Conservation (phyloP, 163 green algal genomes). For the Scenedesmus sp. region DNA sequence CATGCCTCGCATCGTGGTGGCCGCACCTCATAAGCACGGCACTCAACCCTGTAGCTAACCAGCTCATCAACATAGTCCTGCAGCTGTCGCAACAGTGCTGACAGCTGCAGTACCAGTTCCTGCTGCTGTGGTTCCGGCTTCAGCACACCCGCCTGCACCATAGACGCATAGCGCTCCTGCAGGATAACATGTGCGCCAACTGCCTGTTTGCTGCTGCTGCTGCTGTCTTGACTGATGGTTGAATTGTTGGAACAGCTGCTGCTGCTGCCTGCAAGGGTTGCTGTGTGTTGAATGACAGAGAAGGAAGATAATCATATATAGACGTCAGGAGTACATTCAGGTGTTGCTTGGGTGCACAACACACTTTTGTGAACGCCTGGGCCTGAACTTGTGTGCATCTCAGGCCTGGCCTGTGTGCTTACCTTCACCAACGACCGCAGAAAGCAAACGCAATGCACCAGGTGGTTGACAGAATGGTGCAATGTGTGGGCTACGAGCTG, state of each 20-base stretch:
- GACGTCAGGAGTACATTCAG: neutral
- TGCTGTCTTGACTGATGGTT: neutral
- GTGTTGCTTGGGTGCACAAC: too few species aligned
- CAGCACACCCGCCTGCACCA: conserved; percentile 35
- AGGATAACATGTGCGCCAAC: neutral
- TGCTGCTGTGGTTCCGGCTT: conserved; percentile 46
- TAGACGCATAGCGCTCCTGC: conserved; percentile 36
- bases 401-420: neutral
- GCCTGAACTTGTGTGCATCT: neutral
- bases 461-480: neutral
- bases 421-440: neutral
- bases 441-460: neutral
- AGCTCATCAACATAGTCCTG: neutral
- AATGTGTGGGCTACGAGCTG: neutral
- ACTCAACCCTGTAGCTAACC: neutral
- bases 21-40: conserved; percentile 29
- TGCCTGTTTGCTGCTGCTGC: neutral
- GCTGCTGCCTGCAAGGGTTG: neutral
- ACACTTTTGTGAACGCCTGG: neutral
- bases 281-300: neutral
- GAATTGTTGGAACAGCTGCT: neutral
- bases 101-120: conserved; percentile 38
- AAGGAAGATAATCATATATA: neutral
- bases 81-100: conserved; percentile 32
- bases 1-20: neutral